Percentiles rank a stretch among this genome's conserved stretches.
These are phyloP conservation scores for Xylaria digitata DNA, from an alignment of 2,329 filamentous ascomycete genomes.

Conservation along the genomic window DNA sequence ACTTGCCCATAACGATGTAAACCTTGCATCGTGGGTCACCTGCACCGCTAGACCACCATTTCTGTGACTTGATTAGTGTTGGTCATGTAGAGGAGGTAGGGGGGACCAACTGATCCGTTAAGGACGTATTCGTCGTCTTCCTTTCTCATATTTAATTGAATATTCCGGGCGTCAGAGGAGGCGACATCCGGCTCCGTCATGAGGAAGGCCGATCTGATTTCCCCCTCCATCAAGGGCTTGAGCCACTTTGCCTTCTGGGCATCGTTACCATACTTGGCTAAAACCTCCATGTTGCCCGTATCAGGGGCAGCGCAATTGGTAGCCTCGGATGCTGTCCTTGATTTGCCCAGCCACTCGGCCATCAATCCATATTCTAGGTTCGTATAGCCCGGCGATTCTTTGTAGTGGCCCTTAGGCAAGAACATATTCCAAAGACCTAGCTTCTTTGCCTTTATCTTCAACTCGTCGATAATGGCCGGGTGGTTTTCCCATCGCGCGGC, in stretches of 20 bases:
- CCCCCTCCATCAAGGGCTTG: conserved; percentile 80
- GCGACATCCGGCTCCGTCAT: conserved; percentile 95
- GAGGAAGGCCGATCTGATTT: conserved; percentile 89
- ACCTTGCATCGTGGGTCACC: conserved; percentile 92
- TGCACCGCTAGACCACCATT: conserved; percentile 99
- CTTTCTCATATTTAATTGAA: conserved; percentile 81
- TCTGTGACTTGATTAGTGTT: conserved; percentile 61
- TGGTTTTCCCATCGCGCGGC: conserved; percentile 82
- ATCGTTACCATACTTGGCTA: conserved; percentile 90
- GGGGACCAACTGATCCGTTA: conserved; percentile 77
- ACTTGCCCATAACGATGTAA: conserved; percentile 98
- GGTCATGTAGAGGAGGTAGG: background rate
- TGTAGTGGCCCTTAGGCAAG: conserved; percentile 93
- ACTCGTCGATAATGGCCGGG: conserved; percentile 84
- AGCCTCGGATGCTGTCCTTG: conserved; percentile 82
- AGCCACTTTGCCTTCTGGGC: conserved; percentile 88
- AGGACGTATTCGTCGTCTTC: conserved; percentile 92
- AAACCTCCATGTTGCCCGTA: conserved; percentile 95
- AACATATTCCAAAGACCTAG: conserved; percentile 99
- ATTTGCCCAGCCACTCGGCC: conserved; percentile 95
- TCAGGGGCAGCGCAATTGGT: conserved; percentile 92
- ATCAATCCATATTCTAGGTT: conserved; percentile 98
- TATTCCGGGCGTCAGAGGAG: conserved; percentile 92
- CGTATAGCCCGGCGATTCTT: conserved; percentile 91
- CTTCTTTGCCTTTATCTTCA: conserved; percentile 84